Evolutionary conservation across 1,139 yeast genomes (phyloP).

Genomic region (Yamadazyma triangularis): DNA sequence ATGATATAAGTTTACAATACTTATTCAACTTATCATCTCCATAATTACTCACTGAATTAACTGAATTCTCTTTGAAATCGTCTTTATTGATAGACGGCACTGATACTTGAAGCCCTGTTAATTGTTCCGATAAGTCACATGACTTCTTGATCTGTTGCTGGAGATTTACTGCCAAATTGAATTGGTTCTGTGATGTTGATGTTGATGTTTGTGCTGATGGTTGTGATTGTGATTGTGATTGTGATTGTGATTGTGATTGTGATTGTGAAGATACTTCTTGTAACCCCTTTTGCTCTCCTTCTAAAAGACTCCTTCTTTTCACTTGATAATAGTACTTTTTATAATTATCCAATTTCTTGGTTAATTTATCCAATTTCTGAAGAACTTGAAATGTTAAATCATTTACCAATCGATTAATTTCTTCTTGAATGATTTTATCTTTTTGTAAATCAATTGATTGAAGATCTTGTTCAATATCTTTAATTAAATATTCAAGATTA

Average conservation of each 20-base stretch:
- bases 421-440: slow-evolving; percentile 40
- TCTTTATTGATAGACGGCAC: slow-evolving; percentile 18
- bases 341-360: slow-evolving; percentile 14
- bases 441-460: slow-evolving; percentile 11
- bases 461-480: slow-evolving; percentile 14
- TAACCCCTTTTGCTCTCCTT: no score
- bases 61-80: slow-evolving; percentile 13
- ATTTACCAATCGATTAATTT: slow-evolving; percentile 35
- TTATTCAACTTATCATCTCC: slow-evolving; percentile 34
- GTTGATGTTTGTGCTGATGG: not conserved
- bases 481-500: slow-evolving; percentile 35
- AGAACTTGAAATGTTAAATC: slow-evolving; percentile 38
- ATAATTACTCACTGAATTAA: slow-evolving; percentile 17
- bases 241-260: no score
- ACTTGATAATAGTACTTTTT: slow-evolving; percentile 13
- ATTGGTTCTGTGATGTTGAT: slow-evolving; percentile 5
- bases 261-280: no score
- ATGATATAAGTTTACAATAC: slow-evolving; percentile 39
- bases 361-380: slow-evolving; percentile 30
- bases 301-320: no score
- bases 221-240: no score
- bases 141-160: slow-evolving; percentile 21
- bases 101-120: slow-evolving; percentile 19
- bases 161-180: slow-evolving; percentile 18
- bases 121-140: slow-evolving; percentile 13